Base-by-base conservation (phyloP, 805 yeast species). In the Ogataea populi-albae region DNA sequence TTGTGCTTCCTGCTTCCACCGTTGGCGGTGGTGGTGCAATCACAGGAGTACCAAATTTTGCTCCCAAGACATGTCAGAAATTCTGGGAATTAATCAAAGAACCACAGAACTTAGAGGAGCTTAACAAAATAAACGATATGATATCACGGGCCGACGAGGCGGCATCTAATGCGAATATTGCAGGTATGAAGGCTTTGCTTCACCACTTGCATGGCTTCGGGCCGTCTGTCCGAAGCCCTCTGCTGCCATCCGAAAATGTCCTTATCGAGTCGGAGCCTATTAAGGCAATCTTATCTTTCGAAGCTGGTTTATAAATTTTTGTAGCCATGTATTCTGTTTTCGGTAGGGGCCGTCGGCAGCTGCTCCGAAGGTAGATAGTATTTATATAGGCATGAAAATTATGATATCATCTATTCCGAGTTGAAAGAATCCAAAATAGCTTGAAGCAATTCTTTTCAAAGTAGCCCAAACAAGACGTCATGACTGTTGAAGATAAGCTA, bases 11-110 rank as follows among this genome's bases (percentile, higher is more conserved):
- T n/a, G 45, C 46, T 14, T 15, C 34, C 4, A 29, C 25, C 7
- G 48, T 44, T 6, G 48, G 48, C 14, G 45, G 41, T 3, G 35
- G 40, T 4, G 48, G 48, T 6, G 43, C 48, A 12, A 44, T 44
- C 19, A 44, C 48, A 2, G 48, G 48, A 5, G 48, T 44, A 6
- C 43, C 48, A 4, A 44, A 44, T 25, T 44, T 44, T 35, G 48
- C 48, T n/a, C 48, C 48, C 9, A 44, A 44, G 19, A 37, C 46
- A 4, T 44, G 46, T 17, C 37, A 35, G 23, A 35, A 33, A 16
- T 40, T 44, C 1, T 44, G 48, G 48, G 26, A 38, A 3, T 21
- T 38, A 7, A 38, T 41, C 25, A 36, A 28, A 17, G 7, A 30
- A 24, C 39, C 34, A 12, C 12, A 14, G 7, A 35, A 30, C 21